Evolutionary conservation across 768 basidiomycete genomes (phyloP), one percentile per base, ranked within the genome.

Genomic region (Harrya chromipes): DNA sequence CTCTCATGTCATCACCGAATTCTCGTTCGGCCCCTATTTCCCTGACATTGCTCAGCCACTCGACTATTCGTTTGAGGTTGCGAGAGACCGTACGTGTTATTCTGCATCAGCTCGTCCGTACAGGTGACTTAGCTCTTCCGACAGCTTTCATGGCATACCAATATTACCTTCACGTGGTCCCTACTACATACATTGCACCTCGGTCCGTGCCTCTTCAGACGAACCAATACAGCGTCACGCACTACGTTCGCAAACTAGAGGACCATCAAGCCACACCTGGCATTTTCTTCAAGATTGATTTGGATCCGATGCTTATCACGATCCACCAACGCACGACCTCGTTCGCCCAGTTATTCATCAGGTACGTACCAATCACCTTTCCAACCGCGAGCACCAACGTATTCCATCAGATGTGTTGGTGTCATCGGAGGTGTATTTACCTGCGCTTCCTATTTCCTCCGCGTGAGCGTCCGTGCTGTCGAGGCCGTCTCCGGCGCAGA

Each of bases 221-320:
- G 3, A 79, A 89, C 62, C 90, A 95, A 67, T 97, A 98, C 71
- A 90, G 90, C 40, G 95, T 97, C 6, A 97, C 92, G 0, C 92
- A 97, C 69, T 95, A 97, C 58, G 83, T 80, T 2, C 83, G 90
- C 26, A 76, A 80, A 16, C 72, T 97, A 3, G 72, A 81, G 17
- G 87, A 90, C 62, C 82, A 89, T 55, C 71, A 74, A 14, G 90
- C 89, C 7, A 85, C 91, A 0, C 95, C 95, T 0, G 94, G 90
- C 14, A 95, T 98, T 64, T 97, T 95, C 76, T 97, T 97, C 85
- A 97, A 97, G 70, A 97, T 92, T 66, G 94, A 99, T 50, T 71
- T 97, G 33, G 95, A 99, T 63, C 93, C 94, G 1, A 79, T 98
- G 70, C 75, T 80, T 20, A 76, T 98, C 51, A 86, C 83, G 0